Percentiles rank a stretch among this genome's conserved stretches.
Conservation (phyloP, 2,329 filamentous ascomycete species). For the Apiospora rasikravindrae region DNA sequence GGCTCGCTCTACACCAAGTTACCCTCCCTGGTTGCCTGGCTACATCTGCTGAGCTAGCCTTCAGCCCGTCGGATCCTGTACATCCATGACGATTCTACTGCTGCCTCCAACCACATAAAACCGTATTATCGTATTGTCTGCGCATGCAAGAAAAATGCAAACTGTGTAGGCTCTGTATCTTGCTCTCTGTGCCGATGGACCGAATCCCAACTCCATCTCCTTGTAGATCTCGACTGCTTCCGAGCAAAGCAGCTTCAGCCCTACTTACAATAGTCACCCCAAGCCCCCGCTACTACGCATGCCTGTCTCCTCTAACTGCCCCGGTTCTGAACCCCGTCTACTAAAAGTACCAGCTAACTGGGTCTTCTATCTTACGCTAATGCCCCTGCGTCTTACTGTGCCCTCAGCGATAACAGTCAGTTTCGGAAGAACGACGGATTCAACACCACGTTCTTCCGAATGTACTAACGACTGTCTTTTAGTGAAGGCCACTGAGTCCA, state of each 20-base stretch:
- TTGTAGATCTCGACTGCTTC: not conserved
- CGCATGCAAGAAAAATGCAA: not conserved
- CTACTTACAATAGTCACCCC: not conserved
- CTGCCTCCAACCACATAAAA: not conserved
- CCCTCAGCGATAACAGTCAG: conserved; percentile 10
- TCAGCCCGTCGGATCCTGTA: not conserved
- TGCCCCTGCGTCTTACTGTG: not conserved
- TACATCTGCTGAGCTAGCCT: not conserved
- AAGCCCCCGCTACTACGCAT: not conserved
- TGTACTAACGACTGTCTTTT: not conserved
- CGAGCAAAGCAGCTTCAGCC: not conserved
- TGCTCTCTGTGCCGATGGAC: not conserved
- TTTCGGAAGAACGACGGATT: not conserved
- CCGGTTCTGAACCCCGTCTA: not conserved
- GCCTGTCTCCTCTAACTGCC: not conserved
- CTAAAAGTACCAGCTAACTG: not conserved
- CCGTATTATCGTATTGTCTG: not conserved
- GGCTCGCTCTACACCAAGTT: not conserved
- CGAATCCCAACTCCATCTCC: not conserved
- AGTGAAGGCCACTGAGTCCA: not conserved
- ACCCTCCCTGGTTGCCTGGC: not conserved
- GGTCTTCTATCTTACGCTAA: conserved; percentile 11
- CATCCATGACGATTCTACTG: not conserved
- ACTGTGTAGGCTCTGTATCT: not conserved
- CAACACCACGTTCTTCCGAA: conserved; percentile 6